These are phyloP conservation scores for Centella asiatica DNA, from an alignment of 129 eudicot genomes.

Conservation along the genomic window DNA sequence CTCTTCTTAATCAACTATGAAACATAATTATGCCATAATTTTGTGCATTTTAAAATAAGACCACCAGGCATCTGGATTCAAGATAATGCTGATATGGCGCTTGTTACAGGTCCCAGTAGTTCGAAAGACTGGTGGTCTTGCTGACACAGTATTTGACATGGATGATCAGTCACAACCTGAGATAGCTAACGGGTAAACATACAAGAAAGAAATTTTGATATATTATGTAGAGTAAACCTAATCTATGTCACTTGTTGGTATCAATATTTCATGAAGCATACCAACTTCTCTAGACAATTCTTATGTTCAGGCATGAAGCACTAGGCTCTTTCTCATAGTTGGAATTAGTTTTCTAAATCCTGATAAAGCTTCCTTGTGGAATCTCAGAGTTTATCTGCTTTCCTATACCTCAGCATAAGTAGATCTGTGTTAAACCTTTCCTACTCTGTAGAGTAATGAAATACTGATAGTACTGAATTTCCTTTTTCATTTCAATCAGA, in stretches of 20 bases:
- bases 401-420: no score
- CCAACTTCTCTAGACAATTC: not conserved
- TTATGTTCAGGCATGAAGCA: not conserved
- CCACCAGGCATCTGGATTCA: not conserved
- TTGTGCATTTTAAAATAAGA: not conserved
- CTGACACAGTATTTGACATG: slow-evolving; percentile 85
- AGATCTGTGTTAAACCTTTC: no score
- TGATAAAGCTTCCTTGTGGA: not conserved
- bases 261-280: not conserved
- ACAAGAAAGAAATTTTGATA: not conserved
- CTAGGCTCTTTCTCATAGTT: not conserved
- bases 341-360: not conserved
- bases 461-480: no score
- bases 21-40: not conserved
- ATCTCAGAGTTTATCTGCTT: not conserved
- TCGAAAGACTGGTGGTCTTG: slow-evolving; percentile 88
- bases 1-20: not conserved
- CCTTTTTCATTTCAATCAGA: no score
- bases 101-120: slow-evolving; percentile 61
- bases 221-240: not conserved
- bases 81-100: slow-evolving; percentile 4
- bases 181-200: slow-evolving; percentile 61
- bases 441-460: no score
- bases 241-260: not conserved
- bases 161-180: slow-evolving; percentile 55